Evolutionary conservation across 2,329 filamentous ascomycete species (phyloP).

Genomic region (Trichoderma hamatum): DNA sequence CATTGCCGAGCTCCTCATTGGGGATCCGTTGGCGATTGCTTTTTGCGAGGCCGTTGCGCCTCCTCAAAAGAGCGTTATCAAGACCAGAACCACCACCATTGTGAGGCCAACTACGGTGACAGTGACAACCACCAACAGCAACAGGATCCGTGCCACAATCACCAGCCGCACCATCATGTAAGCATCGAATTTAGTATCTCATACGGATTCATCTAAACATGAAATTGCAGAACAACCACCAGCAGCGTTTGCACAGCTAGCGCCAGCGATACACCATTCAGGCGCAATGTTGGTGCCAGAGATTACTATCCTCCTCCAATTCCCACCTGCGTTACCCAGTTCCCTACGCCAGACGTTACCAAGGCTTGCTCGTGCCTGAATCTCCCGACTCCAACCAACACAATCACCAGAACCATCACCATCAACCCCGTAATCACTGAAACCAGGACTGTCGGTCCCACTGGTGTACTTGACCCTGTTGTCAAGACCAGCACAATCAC

Average conservation of each 20-base stretch:
- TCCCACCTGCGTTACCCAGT: background rate
- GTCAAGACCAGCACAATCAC: background rate
- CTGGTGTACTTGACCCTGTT: background rate
- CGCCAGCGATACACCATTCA: background rate
- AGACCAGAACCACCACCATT: background rate
- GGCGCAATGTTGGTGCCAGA: too few relatives aligned
- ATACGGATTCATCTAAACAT: background rate
- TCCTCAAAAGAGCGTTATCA: background rate
- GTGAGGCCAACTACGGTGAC: conserved; percentile 1
- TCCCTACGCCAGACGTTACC: background rate
- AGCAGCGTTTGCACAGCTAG: background rate
- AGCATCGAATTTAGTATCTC: too few relatives aligned
- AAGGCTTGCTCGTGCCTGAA: conserved; percentile 10
- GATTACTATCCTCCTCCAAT: background rate
- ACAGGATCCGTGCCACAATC: background rate
- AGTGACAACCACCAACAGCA: background rate
- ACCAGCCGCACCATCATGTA: background rate
- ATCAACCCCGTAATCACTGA: conserved; percentile 1
- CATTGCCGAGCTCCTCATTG: background rate
- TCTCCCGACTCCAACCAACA: conserved; percentile 7
- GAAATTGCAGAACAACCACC: background rate
- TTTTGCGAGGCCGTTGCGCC: conserved; percentile 1
- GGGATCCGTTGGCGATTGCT: background rate
- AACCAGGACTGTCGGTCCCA: background rate
- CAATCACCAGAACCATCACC: background rate